A percentile compares a stretch with the other conserved stretches of the same genome.
Evolutionary conservation across 2,329 filamentous ascomycete species (phyloP).

Genomic region (Phoma sp.): DNA sequence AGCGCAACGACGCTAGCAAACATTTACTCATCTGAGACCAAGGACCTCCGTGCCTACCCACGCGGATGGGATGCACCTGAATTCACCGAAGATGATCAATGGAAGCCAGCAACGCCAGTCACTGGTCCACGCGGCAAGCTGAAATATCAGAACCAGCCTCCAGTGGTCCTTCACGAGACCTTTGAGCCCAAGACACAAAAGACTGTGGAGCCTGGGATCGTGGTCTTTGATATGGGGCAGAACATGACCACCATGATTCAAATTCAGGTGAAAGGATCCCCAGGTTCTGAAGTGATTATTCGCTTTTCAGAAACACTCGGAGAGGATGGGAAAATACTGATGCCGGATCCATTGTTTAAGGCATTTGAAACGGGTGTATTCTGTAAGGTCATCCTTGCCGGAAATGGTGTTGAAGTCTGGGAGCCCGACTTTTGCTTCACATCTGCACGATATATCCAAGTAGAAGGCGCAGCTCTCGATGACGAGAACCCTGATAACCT

Average conservation of each 20-base stretch:
- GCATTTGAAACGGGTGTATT: conserved; percentile 49
- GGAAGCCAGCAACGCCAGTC: conserved; percentile 46
- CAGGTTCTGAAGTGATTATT: conserved; percentile 38
- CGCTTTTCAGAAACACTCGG: conserved; percentile 42
- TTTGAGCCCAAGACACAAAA: conserved; percentile 37
- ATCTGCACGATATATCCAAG: conserved; percentile 51
- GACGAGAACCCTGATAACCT: conserved; percentile 20
- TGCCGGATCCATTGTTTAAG: conserved; percentile 51
- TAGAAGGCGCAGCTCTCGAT: conserved; percentile 47
- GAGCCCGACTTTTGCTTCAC: conserved; percentile 53
- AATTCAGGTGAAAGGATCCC: conserved; percentile 31
- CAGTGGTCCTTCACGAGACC: conserved; percentile 47
- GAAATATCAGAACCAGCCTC: conserved; percentile 50
- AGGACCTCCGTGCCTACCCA: conserved; percentile 46
- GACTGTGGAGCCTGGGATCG: conserved; percentile 28
- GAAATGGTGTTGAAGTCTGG: conserved; percentile 44
- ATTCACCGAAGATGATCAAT: conserved; percentile 35
- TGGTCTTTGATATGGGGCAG: conserved; percentile 43
- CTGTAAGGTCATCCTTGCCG: conserved; percentile 47
- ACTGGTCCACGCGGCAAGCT: conserved; percentile 50
- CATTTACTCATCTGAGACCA: conserved; percentile 51
- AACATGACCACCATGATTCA: conserved; percentile 44
- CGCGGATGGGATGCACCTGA: conserved; percentile 42
- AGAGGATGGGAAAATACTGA: conserved; percentile 45
- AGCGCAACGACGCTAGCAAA: conserved; percentile 51